Evolutionary conservation across 345 rosid species (phyloP), one percentile per base, ranked within the genome.

Genomic region (Litchi chinensis): DNA sequence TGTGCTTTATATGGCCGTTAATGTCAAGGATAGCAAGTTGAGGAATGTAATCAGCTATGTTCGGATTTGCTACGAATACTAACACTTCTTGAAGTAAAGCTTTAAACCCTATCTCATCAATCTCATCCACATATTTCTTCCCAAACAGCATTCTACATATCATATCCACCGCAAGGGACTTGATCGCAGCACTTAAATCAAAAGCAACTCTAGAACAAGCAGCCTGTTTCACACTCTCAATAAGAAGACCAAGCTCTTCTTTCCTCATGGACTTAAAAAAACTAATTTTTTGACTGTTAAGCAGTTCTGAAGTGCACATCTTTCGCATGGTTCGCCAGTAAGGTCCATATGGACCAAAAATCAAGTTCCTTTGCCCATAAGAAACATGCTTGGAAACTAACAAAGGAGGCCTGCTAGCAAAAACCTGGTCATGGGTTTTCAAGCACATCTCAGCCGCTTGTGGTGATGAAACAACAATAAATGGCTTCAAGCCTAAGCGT

Each of bases 91-190:
- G 85, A 65, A 83, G 71, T 46, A 83, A 76, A 16, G 71, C 77
- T 54, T 71, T 83, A 60, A 86, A 84, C 21, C 60, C 60, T 13
- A 56, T 56, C 21, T 56, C n/a, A 56, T 83, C 76, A 32, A 86
- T 82, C 41, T 79, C 44, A 11, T 68, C 85, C 75, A 40, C 4
- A 65, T 81, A 86, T 56, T 83, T 86, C 80, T 80, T 86, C 75
- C 89, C 85, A 3, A 86, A 74, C 13, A 84, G 76, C 89, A 86
- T 86, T 68, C 82, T 74, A n/a, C 87, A 79, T 26, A 74, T 83
- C 81, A 86, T 82, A 41, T 79, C 82, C 2, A 80, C 78, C 26
- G 57, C 77, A 3, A 78, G 73, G 9, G 59, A 60, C 3, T 73
- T 70, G 1, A 86, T 41, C 79, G 64, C 81, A 5, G 65, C 76